These are phyloP conservation scores for Solanum bukasovii DNA, from an alignment of 257 asterid genomes.

Conservation along the genomic window DNA sequence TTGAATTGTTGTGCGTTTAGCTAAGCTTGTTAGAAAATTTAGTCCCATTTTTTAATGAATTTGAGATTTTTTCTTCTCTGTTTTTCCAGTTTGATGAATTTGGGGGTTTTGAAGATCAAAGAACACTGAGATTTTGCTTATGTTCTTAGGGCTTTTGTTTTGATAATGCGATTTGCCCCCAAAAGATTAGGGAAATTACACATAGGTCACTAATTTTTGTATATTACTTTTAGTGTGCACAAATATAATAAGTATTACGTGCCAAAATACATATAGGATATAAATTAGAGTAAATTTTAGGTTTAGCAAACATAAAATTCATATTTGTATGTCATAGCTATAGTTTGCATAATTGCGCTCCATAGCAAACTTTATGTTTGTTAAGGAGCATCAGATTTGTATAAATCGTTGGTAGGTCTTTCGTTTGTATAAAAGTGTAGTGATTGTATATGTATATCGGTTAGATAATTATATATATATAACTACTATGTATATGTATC, in stretches of 20 bases:
- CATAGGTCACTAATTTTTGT: background rate
- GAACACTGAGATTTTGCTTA: background rate
- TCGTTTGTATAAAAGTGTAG: too few relatives aligned
- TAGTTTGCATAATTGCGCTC: too few relatives aligned
- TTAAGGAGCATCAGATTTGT: too few relatives aligned
- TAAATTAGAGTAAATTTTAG: too few relatives aligned
- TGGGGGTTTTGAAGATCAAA: background rate
- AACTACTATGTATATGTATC: too few relatives aligned
- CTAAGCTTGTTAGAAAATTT: conserved; percentile 12
- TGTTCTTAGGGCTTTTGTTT: background rate
- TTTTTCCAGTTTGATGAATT: background rate
- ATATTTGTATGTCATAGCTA: fast-evolving
- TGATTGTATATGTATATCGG: too few relatives aligned
- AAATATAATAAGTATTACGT: too few relatives aligned
- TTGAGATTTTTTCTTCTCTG: background rate
- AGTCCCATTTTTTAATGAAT: conserved; percentile 24
- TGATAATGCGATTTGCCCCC: background rate
- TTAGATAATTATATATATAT: too few relatives aligned
- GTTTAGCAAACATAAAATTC: too few relatives aligned
- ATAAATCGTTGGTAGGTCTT: fast-evolving
- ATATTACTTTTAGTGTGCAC: too few relatives aligned
- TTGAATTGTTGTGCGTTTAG: conserved; percentile 14
- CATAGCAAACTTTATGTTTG: too few relatives aligned
- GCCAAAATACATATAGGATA: too few relatives aligned
- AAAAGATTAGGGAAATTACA: background rate